Evolutionary conservation across 257 asterid genomes (phyloP).

Genomic region (Fraxinus excelsior): DNA sequence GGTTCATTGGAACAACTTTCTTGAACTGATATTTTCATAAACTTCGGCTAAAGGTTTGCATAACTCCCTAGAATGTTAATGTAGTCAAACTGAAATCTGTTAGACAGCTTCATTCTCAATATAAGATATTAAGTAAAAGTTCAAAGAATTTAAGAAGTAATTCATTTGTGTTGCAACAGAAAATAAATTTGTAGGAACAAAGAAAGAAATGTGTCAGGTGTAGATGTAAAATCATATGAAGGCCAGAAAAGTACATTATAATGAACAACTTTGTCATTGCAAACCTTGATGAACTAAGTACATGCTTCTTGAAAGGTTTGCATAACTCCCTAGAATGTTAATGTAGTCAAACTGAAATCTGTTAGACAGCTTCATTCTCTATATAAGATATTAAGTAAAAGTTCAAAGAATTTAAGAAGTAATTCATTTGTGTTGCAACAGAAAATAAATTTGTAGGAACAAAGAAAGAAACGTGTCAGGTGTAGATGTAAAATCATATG

Average conservation of each 20-base stretch:
- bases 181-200: background rate
- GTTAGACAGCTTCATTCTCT: conserved; percentile 1
- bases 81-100: background rate
- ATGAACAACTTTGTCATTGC: background rate
- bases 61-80: background rate
- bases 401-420: background rate
- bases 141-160: background rate
- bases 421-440: background rate
- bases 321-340: background rate
- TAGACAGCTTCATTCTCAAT: background rate
- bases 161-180: background rate
- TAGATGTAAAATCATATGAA: background rate
- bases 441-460: background rate
- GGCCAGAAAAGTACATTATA: background rate
- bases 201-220: background rate
- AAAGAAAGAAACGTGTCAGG: background rate
- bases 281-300: background rate
- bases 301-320: background rate
- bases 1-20: background rate
- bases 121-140: conserved; percentile 16
- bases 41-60: background rate
- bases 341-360: background rate
- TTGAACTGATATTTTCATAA: background rate
- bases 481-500: background rate
- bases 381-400: conserved; percentile 13